Base-by-base conservation (phyloP, 768 basidiomycete genomes). In the Boletus tylopilopsis region DNA sequence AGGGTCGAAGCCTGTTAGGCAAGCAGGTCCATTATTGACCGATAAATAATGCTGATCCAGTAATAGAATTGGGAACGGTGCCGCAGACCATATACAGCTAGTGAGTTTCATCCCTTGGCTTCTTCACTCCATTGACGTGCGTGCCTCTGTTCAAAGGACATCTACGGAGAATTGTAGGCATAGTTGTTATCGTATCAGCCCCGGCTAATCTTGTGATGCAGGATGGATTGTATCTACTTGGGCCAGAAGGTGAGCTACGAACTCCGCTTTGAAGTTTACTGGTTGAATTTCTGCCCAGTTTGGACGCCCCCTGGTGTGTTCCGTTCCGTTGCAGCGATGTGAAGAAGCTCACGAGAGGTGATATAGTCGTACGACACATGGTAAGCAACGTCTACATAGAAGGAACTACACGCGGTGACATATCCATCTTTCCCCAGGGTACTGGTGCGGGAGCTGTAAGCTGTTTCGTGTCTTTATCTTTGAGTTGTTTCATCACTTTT, bases 181-280 rank as follows among this genome's bases (percentile, higher is more conserved):
- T 35, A 0, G 0, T 44, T 7, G 18, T 23, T 29, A 7, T n/a
- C n/a, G n/a, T 6, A 30, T 29, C 5, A 25, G 39, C 13, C 30
- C 29, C 22, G 1, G 24, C 25, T 50, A 29, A 54, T 23, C 6
- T 50, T 1, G 19, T 9, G 25, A 25, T 47, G 2, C 58, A 89
- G 88, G 42, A 86, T 95, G 88, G 94, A 96, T 73, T 93, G 88
- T 81, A 90, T 98, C 54, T 97, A 98, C 66, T 80, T 97, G 19
- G 86, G 91, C 5, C 94, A 97, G 69, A 97, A 97, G 80, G 87
- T 84, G 33, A 16, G 71, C 30, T n/a, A 47, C 38, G 19, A 44
- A 27, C 15, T 21, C 9, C 38, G 29, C 21, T 42, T 15, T 55
- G 30, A 33, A 22, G 3, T 16, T 18, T 6, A 30, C 34, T 6